Percentiles rank a stretch among this genome's conserved stretches.
Conservation (phyloP, 192 early-diverging fungal genomes). For the Backusella liffmaniae region DNA sequence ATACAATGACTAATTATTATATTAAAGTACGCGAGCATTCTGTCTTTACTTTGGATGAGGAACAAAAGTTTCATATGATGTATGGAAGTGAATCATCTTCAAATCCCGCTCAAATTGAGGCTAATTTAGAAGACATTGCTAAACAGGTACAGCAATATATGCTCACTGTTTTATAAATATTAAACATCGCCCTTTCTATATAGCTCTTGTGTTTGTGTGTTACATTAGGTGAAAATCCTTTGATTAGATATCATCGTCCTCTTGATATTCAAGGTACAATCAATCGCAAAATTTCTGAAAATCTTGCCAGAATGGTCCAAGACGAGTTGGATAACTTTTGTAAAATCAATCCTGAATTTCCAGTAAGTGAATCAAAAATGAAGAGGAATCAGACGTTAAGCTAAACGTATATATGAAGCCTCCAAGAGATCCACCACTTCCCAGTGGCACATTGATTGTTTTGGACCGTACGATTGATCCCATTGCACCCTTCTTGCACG, state of each 20-base stretch:
- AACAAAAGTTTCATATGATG: conserved; percentile 22
- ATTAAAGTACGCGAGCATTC: conserved; percentile 29
- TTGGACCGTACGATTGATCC: conserved; percentile 91
- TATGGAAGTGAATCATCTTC: conserved; percentile 17
- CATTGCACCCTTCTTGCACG: conserved; percentile 89
- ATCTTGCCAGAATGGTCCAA: conserved; percentile 81
- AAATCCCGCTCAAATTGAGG: conserved; percentile 31
- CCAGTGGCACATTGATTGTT: conserved; percentile 82
- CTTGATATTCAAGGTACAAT: conserved; percentile 67
- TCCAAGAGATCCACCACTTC: conserved; percentile 43
- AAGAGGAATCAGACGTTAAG: not conserved
- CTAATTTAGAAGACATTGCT: conserved; percentile 50
- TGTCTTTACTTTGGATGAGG: conserved; percentile 33
- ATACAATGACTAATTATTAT: not conserved
- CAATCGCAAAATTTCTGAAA: conserved; percentile 61
- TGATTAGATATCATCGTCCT: conserved; percentile 89
- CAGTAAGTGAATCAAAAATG: conserved; percentile 31
- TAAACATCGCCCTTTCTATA: not conserved
- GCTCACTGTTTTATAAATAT: too few species aligned
- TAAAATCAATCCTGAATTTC: conserved; percentile 65
- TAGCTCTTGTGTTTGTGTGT: conserved; percentile 82
- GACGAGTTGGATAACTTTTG: conserved; percentile 81
- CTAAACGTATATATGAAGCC: conserved; percentile 24
- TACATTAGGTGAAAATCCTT: conserved; percentile 87
- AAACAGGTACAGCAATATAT: conserved; percentile 45